These are phyloP conservation scores for Botrytis tulipae DNA, from an alignment of 2,329 filamentous ascomycete genomes.

Conservation along the genomic window DNA sequence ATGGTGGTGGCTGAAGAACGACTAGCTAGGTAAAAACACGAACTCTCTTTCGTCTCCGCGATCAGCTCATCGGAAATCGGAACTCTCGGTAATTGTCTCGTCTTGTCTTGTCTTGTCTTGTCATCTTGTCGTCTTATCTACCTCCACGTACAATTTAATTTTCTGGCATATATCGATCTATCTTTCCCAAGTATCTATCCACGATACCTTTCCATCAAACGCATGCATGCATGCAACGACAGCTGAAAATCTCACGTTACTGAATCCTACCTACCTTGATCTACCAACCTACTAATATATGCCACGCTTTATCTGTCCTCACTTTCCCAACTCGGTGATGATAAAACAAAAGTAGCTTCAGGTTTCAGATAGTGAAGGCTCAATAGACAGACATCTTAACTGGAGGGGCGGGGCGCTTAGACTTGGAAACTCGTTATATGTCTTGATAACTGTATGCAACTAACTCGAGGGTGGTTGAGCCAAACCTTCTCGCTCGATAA, in stretches of 20 bases:
- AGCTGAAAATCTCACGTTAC: neutral
- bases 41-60: neutral
- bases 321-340: neutral
- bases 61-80: constrained; percentile 5
- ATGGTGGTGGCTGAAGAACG: constrained; percentile 10
- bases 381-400: neutral
- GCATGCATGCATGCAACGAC: neutral
- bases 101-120: neutral
- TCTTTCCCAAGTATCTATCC: neutral
- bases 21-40: neutral
- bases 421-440: neutral
- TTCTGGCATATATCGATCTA: neutral
- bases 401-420: neutral
- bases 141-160: neutral
- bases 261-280: neutral
- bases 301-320: neutral
- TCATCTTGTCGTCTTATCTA: neutral
- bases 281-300: neutral
- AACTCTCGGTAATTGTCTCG: neutral
- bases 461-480: neutral
- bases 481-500: neutral
- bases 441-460: neutral
- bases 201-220: neutral
- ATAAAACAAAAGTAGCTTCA: neutral
- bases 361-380: neutral